Base-by-base conservation (phyloP, 305 asterid genomes). In the Fraxinus angustifolia region DNA sequence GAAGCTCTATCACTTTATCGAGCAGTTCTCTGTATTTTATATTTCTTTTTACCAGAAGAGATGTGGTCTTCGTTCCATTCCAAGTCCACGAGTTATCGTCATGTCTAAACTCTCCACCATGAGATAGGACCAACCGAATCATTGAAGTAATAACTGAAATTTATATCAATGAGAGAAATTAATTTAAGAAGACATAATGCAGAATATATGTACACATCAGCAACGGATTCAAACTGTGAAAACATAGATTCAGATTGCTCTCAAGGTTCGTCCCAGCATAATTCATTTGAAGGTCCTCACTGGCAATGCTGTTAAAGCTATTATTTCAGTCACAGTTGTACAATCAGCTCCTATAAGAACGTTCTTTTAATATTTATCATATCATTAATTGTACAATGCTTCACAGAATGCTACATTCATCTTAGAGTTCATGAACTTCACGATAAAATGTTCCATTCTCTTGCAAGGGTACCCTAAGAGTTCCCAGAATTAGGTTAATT, bases 61-160 rank as follows among this genome's bases (percentile, higher is more conserved):
- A 60, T 60, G 71, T 60, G 71, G 71, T 60, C 31, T 60, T 60
- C 71, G 71, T 60, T 23, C 71, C 71, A 60, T 60, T 60, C 71
- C 71, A 60, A 60, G 16, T 60, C 71, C 71, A 60, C 31, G 71
- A 60, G 71, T 23, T 60, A 60, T 60, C 21, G 2, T 60, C 31
- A 19, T 23, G 71, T 8, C 31, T 60, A 23, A 60, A 60, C 31
- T 60, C 71, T 19, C 71, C 71, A 21, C 33, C 71, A 11, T 60
- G 71, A 19, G 71, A 60, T 60, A 60, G 31, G 33, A 60, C 71
- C 71, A 60, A 23, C 8, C 71, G 71, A 60, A 60, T 60, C 71
- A 60, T 60, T 60, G 33, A 60, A 60, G 71, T 23, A 60, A 21
- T 60, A 23, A 31, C 71, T 60, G 33, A 23, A 60, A 60, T 21